phyloP scores from a whole-genome alignment of 2,329 filamentous ascomycete genomes.

The Aspergillus fischeri region DNA sequence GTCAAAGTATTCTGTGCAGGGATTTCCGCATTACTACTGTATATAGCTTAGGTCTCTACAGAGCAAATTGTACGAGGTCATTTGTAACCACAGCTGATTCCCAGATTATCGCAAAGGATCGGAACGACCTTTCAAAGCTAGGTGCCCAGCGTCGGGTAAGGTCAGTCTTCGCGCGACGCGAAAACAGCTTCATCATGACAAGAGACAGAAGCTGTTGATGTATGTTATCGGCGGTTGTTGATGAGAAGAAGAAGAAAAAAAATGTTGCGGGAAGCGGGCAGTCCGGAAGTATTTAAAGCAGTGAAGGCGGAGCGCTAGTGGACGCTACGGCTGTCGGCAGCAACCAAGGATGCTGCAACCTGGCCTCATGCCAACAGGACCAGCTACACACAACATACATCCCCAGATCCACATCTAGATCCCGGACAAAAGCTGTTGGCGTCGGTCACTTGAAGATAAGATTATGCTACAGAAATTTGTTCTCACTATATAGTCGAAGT shows the following conservation, averaged over 20 bases:
- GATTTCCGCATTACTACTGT: neutral
- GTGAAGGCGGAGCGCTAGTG: slow-evolving; percentile 15
- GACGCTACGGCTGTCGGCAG: slow-evolving; percentile 29
- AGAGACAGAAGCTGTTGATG: slow-evolving; percentile 55
- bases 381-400: slow-evolving; percentile 35
- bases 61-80: neutral
- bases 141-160: slow-evolving; percentile 68
- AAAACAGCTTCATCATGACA: slow-evolving; percentile 57
- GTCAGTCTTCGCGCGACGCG: slow-evolving; percentile 64
- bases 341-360: slow-evolving; percentile 41
- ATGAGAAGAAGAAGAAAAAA: slow-evolving; percentile 38
- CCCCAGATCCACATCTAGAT: slow-evolving; percentile 26
- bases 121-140: slow-evolving; percentile 62
- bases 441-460: slow-evolving; percentile 26
- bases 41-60: neutral
- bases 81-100: slow-evolving; percentile 69
- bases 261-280: slow-evolving; percentile 22
- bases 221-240: slow-evolving; percentile 53
- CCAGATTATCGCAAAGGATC: slow-evolving; percentile 59
- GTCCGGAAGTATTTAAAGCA: slow-evolving; percentile 22
- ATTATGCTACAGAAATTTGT: slow-evolving; percentile 27
- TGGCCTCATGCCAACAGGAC: slow-evolving; percentile 39
- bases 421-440: slow-evolving; percentile 28
- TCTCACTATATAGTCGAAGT: slow-evolving; percentile 17
- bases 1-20: slow-evolving; percentile 1